Base-by-base conservation (phyloP, 176 grass and related monocot genomes). In the Musa schizocarpa region DNA sequence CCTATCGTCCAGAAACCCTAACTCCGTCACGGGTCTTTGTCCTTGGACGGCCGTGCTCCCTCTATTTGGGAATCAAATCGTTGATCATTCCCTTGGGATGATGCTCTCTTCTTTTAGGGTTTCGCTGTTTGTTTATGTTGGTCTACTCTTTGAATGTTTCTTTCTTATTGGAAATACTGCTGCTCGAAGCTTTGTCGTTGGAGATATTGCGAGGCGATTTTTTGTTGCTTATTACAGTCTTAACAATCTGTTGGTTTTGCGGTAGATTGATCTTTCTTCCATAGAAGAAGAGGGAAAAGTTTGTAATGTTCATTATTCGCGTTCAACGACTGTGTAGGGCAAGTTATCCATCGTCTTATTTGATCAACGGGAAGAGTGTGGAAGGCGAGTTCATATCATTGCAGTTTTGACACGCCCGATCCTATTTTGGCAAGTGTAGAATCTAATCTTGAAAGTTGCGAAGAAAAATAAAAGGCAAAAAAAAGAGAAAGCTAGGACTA, bases 1-100 rank as follows among this genome's bases (percentile, higher is more conserved):
- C 9, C 68, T 54, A 1, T 24, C 52, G 13, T 19, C 22, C 34
- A 9, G 75, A 68, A 84, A 78, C 83, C 86, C 79, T 79, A 80
- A 77, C 79, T 52, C 14, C 52, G 0, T 17, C 57, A 43, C 22
- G 13, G 10, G 16, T 72, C 52, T 83, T 81, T 56, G 53, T 13
- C 26, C 54, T 52, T 56, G 12, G 78, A 65, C 34, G 17, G 14
- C 21, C 5, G 48, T 23, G 49, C 49, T 34, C 77, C 53, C 71
- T 71, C 76, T 57, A 52, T 26, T 57, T 66, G 52, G 2, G 29
- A 58, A 9, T 57, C 58, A 50, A 73, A 1, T 22, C 43, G 22
- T 26, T 21, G 61, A 25, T 57, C 74, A 14, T 24, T 19, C 51
- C 25, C 12, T 68, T 52, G 25, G 69, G 67, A 51, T 1, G 68